phyloP scores from a whole-genome alignment of 75 land plant species.

The Picea sitchensis region DNA sequence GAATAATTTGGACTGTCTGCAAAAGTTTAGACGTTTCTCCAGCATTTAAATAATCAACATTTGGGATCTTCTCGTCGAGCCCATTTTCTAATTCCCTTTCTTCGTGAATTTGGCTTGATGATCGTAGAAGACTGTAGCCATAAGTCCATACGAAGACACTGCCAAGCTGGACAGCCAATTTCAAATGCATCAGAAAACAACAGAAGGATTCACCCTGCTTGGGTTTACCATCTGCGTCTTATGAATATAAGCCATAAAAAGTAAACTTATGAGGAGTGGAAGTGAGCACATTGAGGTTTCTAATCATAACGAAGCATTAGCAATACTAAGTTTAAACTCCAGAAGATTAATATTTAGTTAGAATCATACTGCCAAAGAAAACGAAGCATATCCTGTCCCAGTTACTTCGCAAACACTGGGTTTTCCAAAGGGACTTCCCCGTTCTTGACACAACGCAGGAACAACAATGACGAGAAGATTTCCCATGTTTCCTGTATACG shows the following conservation, averaged over 20 bases:
- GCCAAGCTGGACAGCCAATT: slow-evolving; percentile 52
- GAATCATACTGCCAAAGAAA: slow-evolving; percentile 78
- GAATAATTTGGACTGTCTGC: neutral
- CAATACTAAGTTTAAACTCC: neutral
- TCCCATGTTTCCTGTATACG: slow-evolving; percentile 66
- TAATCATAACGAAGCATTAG: neutral
- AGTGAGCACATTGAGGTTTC: neutral
- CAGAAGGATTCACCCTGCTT: no score
- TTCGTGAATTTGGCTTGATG: neutral
- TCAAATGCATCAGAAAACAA: no score
- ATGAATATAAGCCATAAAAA: no score
- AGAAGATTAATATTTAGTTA: neutral
- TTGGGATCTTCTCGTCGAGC: neutral
- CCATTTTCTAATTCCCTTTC: neutral
- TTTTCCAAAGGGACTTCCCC: slow-evolving; percentile 69
- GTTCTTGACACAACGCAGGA: slow-evolving; percentile 67
- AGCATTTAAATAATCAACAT: slow-evolving; percentile 4
- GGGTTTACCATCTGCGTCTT: no score
- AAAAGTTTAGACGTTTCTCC: neutral
- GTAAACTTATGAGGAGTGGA: no score
- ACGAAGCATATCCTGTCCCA: slow-evolving; percentile 75
- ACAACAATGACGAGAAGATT: slow-evolving; percentile 66
- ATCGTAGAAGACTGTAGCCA: slow-evolving; percentile 30
- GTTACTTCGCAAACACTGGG: slow-evolving; percentile 30
- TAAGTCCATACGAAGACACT: slow-evolving; percentile 75